Evolutionary conservation across 2,329 filamentous ascomycete species (phyloP).

Genomic region (Colletotrichum kahawae): DNA sequence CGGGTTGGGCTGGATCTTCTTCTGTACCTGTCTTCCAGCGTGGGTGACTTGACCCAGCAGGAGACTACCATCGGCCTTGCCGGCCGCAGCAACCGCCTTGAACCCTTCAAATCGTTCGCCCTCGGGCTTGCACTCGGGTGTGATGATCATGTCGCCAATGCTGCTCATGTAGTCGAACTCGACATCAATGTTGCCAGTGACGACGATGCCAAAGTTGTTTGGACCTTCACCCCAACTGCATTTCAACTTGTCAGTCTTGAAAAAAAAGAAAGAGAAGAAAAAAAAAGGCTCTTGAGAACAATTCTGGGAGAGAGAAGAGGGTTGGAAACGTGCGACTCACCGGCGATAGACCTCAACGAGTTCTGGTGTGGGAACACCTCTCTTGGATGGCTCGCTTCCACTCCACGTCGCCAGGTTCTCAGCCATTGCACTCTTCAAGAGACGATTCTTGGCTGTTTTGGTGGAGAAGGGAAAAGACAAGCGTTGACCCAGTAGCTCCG

Average conservation of each 20-base stretch:
- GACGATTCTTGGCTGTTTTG: conserved; percentile 65
- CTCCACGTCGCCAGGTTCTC: conserved; percentile 68
- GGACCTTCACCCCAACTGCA: conserved; percentile 60
- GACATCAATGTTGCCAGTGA: conserved; percentile 70
- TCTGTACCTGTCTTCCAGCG: conserved; percentile 59
- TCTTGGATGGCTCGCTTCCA: conserved; percentile 51
- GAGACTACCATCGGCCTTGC: conserved; percentile 64
- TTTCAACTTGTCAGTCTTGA: background rate
- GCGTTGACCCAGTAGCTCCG: conserved; percentile 42
- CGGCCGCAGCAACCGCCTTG: conserved; percentile 56
- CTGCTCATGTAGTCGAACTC: conserved; percentile 64
- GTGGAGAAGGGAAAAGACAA: conserved; percentile 56
- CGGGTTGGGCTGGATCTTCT: conserved; percentile 36
- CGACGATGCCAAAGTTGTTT: conserved; percentile 53
- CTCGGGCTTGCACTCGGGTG: conserved; percentile 50
- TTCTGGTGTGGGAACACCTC: conserved; percentile 46
- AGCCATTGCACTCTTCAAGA: conserved; percentile 72
- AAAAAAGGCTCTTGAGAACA: background rate
- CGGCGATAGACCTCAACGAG: conserved; percentile 60
- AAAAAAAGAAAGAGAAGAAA: background rate
- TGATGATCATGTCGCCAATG: conserved; percentile 64
- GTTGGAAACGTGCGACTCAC: conserved; percentile 11
- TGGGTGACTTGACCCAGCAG: conserved; percentile 68
- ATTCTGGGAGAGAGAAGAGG: background rate
- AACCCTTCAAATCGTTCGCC: conserved; percentile 68